phyloP scores from a whole-genome alignment of 495 filamentous ascomycete genomes.

The Xylaria bambusicola region DNA sequence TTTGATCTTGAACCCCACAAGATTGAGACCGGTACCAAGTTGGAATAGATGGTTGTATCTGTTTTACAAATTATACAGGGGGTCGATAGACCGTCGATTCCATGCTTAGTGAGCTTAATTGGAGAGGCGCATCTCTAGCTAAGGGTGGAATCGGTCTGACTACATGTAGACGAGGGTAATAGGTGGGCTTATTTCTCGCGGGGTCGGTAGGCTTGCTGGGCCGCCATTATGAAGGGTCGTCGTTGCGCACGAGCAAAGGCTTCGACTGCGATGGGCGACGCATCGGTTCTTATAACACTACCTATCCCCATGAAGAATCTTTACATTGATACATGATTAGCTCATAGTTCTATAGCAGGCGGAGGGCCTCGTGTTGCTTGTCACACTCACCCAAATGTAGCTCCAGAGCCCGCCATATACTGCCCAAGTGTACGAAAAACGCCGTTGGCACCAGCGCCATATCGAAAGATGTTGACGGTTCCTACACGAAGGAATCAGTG shows the following conservation, averaged over 20 bases:
- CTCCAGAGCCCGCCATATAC: slow-evolving; percentile 96
- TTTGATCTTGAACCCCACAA: neutral
- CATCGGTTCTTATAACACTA: slow-evolving; percentile 87
- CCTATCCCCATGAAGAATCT: slow-evolving; percentile 99
- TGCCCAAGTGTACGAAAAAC: slow-evolving; percentile 91
- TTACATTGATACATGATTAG: neutral
- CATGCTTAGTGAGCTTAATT: neutral
- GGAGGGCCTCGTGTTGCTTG: neutral
- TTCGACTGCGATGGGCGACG: slow-evolving; percentile 61
- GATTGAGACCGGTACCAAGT: slow-evolving; percentile 1
- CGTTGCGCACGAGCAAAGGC: slow-evolving; percentile 62
- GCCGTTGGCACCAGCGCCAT: slow-evolving; percentile 89
- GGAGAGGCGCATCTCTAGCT: neutral
- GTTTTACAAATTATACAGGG: slow-evolving; percentile 18
- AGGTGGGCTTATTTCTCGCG: slow-evolving; percentile 27
- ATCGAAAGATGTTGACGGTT: slow-evolving; percentile 90
- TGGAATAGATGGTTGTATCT: neutral
- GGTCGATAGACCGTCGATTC: neutral
- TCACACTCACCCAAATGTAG: slow-evolving; percentile 83
- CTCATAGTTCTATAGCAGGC: neutral
- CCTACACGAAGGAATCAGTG: slow-evolving; percentile 51
- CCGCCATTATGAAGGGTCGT: slow-evolving; percentile 63
- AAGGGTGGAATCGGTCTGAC: neutral
- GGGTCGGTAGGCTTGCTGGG: slow-evolving; percentile 45
- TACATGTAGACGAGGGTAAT: neutral